Evolutionary conservation across 2,329 filamentous ascomycete species (phyloP).

Genomic region (Akanthomyces muscarius): DNA sequence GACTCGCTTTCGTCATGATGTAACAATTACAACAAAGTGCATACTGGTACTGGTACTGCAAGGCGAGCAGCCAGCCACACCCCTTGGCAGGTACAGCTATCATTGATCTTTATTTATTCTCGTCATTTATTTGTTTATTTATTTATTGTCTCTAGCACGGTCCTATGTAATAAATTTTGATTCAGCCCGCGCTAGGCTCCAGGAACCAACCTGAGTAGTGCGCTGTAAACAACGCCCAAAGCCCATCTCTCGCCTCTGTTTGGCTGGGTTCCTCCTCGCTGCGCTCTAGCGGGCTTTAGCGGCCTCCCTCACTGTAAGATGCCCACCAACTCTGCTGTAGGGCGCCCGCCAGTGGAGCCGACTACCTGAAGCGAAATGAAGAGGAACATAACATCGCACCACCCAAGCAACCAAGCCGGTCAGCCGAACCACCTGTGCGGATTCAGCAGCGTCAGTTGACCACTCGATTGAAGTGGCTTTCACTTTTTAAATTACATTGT

Average conservation of each 20-base stretch:
- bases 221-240: too few species aligned
- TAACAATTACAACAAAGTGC: not conserved
- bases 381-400: conserved; percentile 1
- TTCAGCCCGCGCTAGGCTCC: not conserved
- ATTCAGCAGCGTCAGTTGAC: not conserved
- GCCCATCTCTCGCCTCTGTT: not conserved
- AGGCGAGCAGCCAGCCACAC: not conserved
- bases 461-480: not conserved
- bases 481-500: conserved; percentile 3
- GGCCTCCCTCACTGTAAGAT: not conserved
- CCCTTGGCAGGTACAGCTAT: not conserved
- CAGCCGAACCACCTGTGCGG: not conserved
- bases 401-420: not conserved
- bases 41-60: not conserved
- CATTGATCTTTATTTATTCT: not conserved
- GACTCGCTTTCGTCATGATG: not conserved
- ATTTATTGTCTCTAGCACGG: not conserved
- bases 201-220: too few species aligned
- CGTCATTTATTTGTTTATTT: not conserved
- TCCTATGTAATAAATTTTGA: not conserved
- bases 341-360: not conserved
- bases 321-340: not conserved
- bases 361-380: conserved; percentile 8
- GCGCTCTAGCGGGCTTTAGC: not conserved
- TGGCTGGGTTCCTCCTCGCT: not conserved